Percentiles rank a stretch among this genome's conserved stretches.
Conservation (phyloP, 2,329 filamentous ascomycete species). For the Cytospora mali region DNA sequence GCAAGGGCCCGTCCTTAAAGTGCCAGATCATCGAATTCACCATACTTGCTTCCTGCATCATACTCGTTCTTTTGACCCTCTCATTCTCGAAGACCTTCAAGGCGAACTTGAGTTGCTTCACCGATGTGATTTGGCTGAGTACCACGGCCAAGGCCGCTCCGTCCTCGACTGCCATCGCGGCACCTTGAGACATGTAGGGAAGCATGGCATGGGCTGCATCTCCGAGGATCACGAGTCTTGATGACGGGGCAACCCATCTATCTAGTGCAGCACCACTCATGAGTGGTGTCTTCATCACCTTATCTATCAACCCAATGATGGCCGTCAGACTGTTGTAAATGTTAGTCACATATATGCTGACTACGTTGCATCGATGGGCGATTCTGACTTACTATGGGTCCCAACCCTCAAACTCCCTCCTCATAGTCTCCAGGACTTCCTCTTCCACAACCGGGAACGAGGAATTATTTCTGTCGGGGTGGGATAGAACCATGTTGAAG, state of each 20-base stretch:
- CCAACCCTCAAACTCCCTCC: slow-evolving; percentile 38
- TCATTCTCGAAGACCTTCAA: slow-evolving; percentile 43
- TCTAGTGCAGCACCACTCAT: slow-evolving; percentile 34
- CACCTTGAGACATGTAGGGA: slow-evolving; percentile 48
- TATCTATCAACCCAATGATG: slow-evolving; percentile 40
- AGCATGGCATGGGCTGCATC: slow-evolving; percentile 49
- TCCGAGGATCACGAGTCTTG: slow-evolving; percentile 42
- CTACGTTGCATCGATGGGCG: not conserved
- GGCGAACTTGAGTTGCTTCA: slow-evolving; percentile 35
- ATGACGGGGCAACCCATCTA: slow-evolving; percentile 35
- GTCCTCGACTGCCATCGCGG: slow-evolving; percentile 48
- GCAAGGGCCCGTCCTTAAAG: slow-evolving; percentile 45
- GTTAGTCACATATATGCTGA: not conserved
- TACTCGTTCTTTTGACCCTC: slow-evolving; percentile 37
- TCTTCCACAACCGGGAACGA: slow-evolving; percentile 34
- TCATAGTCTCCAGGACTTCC: slow-evolving; percentile 38
- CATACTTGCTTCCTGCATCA: slow-evolving; percentile 48
- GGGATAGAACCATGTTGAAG: slow-evolving; percentile 51
- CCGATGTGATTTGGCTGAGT: slow-evolving; percentile 35
- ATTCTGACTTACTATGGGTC: slow-evolving; percentile 35
- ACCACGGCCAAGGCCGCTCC: slow-evolving; percentile 41
- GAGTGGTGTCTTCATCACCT: slow-evolving; percentile 41
- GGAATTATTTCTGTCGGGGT: slow-evolving; percentile 42
- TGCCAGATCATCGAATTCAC: slow-evolving; percentile 53
- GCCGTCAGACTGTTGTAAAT: slow-evolving; percentile 36